Evolutionary conservation across 129 eudicot genomes (phyloP).

Genomic region (Tagetes patula): DNA sequence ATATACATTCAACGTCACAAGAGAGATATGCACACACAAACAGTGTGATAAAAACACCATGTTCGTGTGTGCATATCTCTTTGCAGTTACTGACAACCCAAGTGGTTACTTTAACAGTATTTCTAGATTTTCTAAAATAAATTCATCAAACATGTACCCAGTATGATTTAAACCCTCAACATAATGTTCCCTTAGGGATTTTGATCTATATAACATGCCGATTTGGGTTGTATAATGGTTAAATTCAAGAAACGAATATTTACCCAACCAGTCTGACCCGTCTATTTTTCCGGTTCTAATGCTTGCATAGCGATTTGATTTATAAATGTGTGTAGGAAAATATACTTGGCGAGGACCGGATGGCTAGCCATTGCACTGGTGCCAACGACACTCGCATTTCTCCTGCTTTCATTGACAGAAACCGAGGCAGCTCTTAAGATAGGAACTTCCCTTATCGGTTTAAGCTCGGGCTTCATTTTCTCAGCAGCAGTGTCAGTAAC

Average conservation of each 20-base stretch:
- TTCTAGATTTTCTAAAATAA: neutral
- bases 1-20: neutral
- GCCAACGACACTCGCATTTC: slow-evolving; percentile 88
- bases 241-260: neutral
- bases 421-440: slow-evolving; percentile 44
- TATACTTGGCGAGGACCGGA: slow-evolving; percentile 82
- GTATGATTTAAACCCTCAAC: neutral
- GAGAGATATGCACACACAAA: neutral
- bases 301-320: slow-evolving; percentile 8
- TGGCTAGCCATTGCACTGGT: slow-evolving; percentile 76
- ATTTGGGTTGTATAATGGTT: neutral
- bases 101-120: neutral
- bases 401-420: slow-evolving; percentile 61
- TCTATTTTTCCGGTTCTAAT: neutral
- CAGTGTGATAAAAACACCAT: too few relatives aligned
- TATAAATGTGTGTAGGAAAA: slow-evolving; percentile 48
- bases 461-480: slow-evolving; percentile 89
- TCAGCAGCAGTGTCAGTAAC: slow-evolving; percentile 93
- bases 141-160: neutral
- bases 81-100: too few relatives aligned
- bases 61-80: neutral
- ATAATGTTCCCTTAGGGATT: neutral
- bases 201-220: neutral
- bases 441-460: slow-evolving; percentile 72
- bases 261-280: neutral